Conservation (phyloP, 768 basidiomycete genomes). For the Mycena olivaceomarginata region DNA sequence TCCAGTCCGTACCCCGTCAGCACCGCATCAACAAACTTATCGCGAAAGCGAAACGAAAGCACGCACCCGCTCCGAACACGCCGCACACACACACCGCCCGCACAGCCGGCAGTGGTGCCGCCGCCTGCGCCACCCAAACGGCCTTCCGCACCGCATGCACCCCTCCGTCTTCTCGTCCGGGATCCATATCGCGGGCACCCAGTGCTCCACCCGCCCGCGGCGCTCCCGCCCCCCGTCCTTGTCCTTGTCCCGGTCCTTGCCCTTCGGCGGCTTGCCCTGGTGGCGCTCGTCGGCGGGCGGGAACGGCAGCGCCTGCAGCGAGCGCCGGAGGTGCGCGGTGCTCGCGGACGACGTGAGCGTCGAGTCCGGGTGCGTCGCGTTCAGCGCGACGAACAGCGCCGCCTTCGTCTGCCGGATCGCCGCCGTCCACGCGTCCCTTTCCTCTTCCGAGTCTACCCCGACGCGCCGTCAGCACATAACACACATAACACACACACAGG, state of each 20-base stretch:
- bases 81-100: constrained; percentile 90
- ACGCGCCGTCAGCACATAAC: not conserved
- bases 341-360: constrained; percentile 88
- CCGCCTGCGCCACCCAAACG: constrained; percentile 87
- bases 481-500: too few species aligned
- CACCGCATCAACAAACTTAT: not conserved
- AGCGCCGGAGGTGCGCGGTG: constrained; percentile 83
- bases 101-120: constrained; percentile 93
- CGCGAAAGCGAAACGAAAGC: not conserved
- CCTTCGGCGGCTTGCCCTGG: constrained; percentile 41
- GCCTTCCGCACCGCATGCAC: constrained; percentile 89
- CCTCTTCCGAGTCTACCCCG: constrained; percentile 69
- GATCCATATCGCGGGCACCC: constrained; percentile 95
- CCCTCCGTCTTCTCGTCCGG: constrained; percentile 89
- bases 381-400: constrained; percentile 81
- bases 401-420: constrained; percentile 83
- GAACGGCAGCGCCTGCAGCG: constrained; percentile 84
- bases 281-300: constrained; percentile 70
- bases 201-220: constrained; percentile 81
- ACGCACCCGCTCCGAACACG: constrained; percentile 86
- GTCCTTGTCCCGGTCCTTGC: constrained; percentile 47
- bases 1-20: not conserved
- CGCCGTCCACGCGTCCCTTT: constrained; percentile 79
- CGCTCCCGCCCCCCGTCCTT: constrained; percentile 56
- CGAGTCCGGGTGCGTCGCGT: constrained; percentile 84